Evolutionary conservation across 768 basidiomycete species (phyloP), one percentile per base, ranked within the genome.

Genomic region (Kwoniella bestiolae): DNA sequence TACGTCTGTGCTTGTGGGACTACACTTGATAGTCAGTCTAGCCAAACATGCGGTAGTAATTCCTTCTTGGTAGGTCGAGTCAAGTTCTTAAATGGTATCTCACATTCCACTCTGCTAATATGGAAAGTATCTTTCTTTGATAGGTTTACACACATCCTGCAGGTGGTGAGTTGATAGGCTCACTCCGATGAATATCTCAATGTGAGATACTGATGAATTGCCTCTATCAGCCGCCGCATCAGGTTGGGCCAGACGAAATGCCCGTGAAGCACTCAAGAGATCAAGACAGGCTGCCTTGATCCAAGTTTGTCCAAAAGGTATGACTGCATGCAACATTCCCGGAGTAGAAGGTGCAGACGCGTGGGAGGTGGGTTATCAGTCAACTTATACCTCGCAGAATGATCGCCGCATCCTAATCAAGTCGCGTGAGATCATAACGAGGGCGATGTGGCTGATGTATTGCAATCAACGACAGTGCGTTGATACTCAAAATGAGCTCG

Each of bases 401-500:
- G n/a, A n/a, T n/a, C n/a, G n/a, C n/a, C n/a, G n/a, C n/a, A n/a
- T n/a, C n/a, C n/a, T n/a, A n/a, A n/a, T n/a, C n/a, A n/a, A n/a
- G 41, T 49, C 26, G n/a, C n/a, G n/a, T n/a, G n/a, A n/a, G n/a
- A n/a, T n/a, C n/a, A n/a, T n/a, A n/a, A n/a, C n/a, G n/a, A n/a
- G n/a, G n/a, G n/a, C n/a, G n/a, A n/a, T n/a, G n/a, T n/a, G n/a
- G n/a, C n/a, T n/a, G n/a, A n/a, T n/a, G n/a, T n/a, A n/a, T n/a
- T n/a, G n/a, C n/a, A 5, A 49, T 21, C 46, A n/a, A n/a, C n/a
- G 8, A n/a, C 26, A 52, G 50, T 52, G 50, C 29, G 26, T 52
- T 18, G 50, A 52, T 52, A 52, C 29, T 52, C 25, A 52, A 4
- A 52, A 25, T 8, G n/a, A 52, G 14, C 47, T 49, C 50, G 50